These are phyloP conservation scores for Camellia oleifera DNA, from an alignment of 179 eudicot genomes.

Conservation along the genomic window DNA sequence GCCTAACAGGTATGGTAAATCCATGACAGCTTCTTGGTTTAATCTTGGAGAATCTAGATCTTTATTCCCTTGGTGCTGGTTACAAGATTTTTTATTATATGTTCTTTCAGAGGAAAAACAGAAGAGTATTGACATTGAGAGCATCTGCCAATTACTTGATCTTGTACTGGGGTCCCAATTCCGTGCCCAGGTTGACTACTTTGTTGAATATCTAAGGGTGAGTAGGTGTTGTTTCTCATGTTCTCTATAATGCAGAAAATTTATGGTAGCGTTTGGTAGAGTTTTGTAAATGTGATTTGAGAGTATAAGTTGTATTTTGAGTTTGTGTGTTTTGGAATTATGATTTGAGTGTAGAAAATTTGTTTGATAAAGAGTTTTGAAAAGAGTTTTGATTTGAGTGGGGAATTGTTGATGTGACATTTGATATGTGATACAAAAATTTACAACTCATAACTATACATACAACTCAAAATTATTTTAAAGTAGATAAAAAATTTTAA, in stretches of 20 bases:
- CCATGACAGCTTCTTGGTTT: background rate
- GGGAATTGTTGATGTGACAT: too few species aligned
- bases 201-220: slow-evolving; percentile 75
- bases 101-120: slow-evolving; percentile 81
- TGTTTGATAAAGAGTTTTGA: too few species aligned
- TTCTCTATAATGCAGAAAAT: background rate
- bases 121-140: slow-evolving; percentile 90
- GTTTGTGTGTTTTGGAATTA: too few species aligned
- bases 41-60: background rate
- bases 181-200: slow-evolving; percentile 73
- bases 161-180: slow-evolving; percentile 77
- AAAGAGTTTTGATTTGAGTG: too few species aligned
- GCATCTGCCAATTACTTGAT: slow-evolving; percentile 82
- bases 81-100: background rate
- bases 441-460: too few species aligned
- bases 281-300: too few species aligned
- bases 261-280: too few species aligned
- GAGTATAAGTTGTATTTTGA: too few species aligned
- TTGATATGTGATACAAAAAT: too few species aligned
- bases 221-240: slow-evolving; percentile 10
- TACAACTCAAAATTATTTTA: too few species aligned
- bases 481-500: too few species aligned
- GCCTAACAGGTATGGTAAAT: slow-evolving; percentile 69
- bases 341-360: too few species aligned
- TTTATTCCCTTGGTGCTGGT: slow-evolving; percentile 1